Conservation (phyloP, 306 rosid species). For the Heteromeles arbutifolia region DNA sequence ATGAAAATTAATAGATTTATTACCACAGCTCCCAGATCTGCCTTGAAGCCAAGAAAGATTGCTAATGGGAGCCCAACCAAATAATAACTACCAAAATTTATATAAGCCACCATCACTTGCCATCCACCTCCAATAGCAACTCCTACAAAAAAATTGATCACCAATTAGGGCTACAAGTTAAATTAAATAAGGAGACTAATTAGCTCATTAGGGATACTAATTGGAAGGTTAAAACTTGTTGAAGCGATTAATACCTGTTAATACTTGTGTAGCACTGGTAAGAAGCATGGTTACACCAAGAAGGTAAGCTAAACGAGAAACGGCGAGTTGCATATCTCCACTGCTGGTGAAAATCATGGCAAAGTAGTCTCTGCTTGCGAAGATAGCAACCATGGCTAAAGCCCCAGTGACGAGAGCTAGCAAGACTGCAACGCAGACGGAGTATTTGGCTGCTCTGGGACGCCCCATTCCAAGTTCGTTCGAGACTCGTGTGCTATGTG, state of each 20-base stretch:
- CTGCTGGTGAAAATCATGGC: conserved; percentile 13
- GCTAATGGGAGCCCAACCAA: conserved; percentile 46
- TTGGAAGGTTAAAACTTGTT: background rate
- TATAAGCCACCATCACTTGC: conserved; percentile 53
- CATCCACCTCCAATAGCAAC: conserved; percentile 49
- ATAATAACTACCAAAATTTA: conserved; percentile 48
- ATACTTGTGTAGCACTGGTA: background rate
- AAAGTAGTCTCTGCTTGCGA: conserved; percentile 7
- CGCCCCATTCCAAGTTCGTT: conserved; percentile 40
- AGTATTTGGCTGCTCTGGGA: conserved; percentile 41
- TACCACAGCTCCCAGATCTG: conserved; percentile 31
- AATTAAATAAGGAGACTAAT: background rate
- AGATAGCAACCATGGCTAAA: conserved; percentile 9
- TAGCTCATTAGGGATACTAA: background rate
- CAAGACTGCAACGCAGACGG: conserved; percentile 23
- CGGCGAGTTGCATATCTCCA: background rate
- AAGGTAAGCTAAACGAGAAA: conserved; percentile 10
- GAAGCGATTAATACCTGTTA: conserved; percentile 25
- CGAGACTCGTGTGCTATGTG: conserved; percentile 34
- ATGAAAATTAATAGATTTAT: background rate
- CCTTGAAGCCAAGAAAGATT: conserved; percentile 27
- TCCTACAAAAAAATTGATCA: conserved; percentile 11
- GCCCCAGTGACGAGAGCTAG: conserved; percentile 30
- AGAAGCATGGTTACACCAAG: conserved; percentile 13
- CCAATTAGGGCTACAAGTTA: background rate